These are phyloP conservation scores for Maudiozyma saulgeensis DNA, from an alignment of 805 yeast genomes.

Conservation along the genomic window DNA sequence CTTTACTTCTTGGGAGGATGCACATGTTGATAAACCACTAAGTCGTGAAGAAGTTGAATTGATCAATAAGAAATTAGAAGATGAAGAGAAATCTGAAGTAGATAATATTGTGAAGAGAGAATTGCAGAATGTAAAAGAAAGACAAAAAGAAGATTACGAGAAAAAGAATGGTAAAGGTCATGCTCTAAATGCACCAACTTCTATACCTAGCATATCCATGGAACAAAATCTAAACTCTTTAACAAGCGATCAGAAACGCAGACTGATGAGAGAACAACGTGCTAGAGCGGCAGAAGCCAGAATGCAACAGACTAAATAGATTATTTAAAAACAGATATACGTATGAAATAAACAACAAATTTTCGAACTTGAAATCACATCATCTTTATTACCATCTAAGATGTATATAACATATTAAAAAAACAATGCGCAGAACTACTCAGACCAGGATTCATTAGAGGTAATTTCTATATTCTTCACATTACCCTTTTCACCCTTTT, in stretches of 20 bases:
- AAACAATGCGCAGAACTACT: too few species aligned
- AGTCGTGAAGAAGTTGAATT: conserved; percentile 47
- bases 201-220: conserved; percentile 2
- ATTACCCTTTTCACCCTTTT: conserved; percentile 14
- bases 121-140: conserved; percentile 22
- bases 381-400: too few species aligned
- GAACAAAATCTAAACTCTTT: conserved; percentile 49
- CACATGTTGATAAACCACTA: conserved; percentile 55
- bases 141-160: conserved; percentile 12
- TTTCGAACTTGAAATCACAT: too few species aligned
- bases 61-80: conserved; percentile 31
- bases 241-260: conserved; percentile 62
- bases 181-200: conserved; percentile 15
- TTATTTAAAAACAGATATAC: too few species aligned
- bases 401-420: too few species aligned
- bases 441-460: conserved; percentile 19
- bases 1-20: conserved; percentile 57
- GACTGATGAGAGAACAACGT: conserved; percentile 84
- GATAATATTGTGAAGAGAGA: conserved; percentile 24
- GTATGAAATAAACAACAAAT: too few species aligned
- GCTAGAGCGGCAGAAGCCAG: conserved; percentile 96
- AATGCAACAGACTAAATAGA: conserved; percentile 18
- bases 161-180: conserved; percentile 32
- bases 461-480: conserved; percentile 25
- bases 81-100: conserved; percentile 32